Base-by-base conservation (phyloP, 305 asterid genomes). In the Solanum chacoense region DNA sequence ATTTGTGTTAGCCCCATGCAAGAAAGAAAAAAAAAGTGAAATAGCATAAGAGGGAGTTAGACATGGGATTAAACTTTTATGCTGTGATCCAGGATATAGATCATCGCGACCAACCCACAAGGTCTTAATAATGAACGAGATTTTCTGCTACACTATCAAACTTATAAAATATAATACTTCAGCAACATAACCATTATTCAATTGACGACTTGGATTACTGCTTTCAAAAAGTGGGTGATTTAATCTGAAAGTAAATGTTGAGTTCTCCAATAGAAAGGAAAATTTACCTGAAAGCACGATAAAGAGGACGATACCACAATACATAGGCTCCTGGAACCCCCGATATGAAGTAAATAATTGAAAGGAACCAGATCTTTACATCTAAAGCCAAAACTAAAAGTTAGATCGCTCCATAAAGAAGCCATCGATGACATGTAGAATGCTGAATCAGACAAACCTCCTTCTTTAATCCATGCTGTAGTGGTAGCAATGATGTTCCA, bases 281-380 rank as follows among this genome's bases (percentile, higher is more conserved):
- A 14, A 35, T 91, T 8, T 85, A 95, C 99, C 98, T 98, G 90
- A 94, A 94, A 88, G 99, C 97, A 83, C 97, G 95, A 92, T 98
- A 98, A 89, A 98, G 98, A 59, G 99, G 99, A 88, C 96, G 98
- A 89, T 98, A 98, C 99, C 99, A 98, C 90, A 98, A 85, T 80
- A 95, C 95, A 90, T 98, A 98, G 89, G 97, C 98, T 81, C 98
- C 98, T 4, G 99, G 99, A 88, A 98, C 97, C 83, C 98, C 99
- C 69, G 98, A 42, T 91, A 98, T 95, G 91, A 98, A 94, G 95
- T 96, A 96, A 89, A 98, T 96, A 87, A 96, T 89, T 36, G 98
- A 95, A 92, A 98, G 98, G 91, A 98, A 94, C 99, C 99, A 96
- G 89, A 96, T 97, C 91, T 90, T 93, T 84, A 94, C 91, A 88